These are phyloP conservation scores for Toxicodendron radicans DNA, from an alignment of 345 rosid genomes.

Conservation along the genomic window DNA sequence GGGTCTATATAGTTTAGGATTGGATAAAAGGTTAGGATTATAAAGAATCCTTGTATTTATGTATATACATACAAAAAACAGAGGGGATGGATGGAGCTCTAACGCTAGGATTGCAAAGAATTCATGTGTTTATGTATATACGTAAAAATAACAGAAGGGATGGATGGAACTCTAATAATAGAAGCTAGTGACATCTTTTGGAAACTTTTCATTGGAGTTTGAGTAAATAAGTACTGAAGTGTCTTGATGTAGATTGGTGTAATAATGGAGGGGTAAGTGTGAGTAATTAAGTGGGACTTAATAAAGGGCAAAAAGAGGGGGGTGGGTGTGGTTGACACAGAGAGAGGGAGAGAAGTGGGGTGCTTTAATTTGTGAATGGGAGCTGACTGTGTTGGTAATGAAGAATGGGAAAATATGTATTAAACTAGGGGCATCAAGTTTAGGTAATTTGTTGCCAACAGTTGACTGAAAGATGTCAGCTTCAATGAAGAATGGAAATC, in stretches of 20 bases:
- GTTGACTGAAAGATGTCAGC: not conserved
- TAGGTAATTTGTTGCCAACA: not conserved
- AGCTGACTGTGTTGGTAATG: not conserved
- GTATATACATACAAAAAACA: not conserved
- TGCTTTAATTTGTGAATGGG: not conserved
- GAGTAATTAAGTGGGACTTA: not conserved
- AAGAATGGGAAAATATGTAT: no score
- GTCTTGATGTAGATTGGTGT: not conserved
- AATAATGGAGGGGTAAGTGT: not conserved
- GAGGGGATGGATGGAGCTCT: not conserved
- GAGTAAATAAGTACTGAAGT: not conserved
- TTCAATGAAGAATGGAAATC: no score
- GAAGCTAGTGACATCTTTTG: not conserved
- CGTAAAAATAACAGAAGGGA: not conserved
- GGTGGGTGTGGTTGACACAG: not conserved
- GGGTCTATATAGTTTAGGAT: no score
- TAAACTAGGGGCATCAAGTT: not conserved
- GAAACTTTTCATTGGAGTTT: not conserved
- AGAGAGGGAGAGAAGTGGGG: no score
- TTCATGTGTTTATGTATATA: not conserved
- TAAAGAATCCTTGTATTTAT: not conserved
- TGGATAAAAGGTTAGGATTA: not conserved
- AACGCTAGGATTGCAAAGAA: not conserved
- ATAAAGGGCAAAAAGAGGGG: not conserved
- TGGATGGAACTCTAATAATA: not conserved